Conservation (phyloP, 305 asterid genomes). For the Caryopteris hybrid region DNA sequence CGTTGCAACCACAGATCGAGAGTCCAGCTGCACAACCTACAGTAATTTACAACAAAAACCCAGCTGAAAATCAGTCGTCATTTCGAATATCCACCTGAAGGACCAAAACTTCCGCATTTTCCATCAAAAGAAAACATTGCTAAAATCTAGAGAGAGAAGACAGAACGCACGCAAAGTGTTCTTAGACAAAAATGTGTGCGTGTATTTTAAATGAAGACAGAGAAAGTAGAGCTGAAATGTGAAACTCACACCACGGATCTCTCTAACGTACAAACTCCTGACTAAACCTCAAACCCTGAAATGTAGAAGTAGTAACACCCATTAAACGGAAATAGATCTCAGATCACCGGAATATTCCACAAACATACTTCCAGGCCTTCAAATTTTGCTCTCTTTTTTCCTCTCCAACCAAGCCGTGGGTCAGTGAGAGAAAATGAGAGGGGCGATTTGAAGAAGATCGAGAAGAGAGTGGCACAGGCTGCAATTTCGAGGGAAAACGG, state of each 20-base stretch:
- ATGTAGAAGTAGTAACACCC: constrained; percentile 7
- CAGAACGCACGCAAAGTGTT: constrained; percentile 6
- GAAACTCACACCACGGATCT: constrained; percentile 26
- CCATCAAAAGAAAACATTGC: neutral
- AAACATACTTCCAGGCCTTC: neutral
- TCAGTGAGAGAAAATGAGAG: constrained; percentile 19
- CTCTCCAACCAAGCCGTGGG: constrained; percentile 28
- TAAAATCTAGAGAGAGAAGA: constrained; percentile 14
- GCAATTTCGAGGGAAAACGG: constrained; percentile 30
- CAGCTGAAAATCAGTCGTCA: constrained; percentile 40
- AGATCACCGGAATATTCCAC: constrained; percentile 27
- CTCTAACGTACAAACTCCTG: constrained; percentile 4
- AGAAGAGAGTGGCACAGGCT: constrained; percentile 28
- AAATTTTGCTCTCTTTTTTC: neutral
- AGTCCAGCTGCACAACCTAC: constrained; percentile 28
- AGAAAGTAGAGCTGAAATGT: constrained; percentile 12
- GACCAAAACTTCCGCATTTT: neutral
- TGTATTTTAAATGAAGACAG: neutral
- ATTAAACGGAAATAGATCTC: constrained; percentile 28
- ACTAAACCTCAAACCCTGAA: constrained; percentile 8
- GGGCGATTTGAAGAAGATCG: constrained; percentile 25
- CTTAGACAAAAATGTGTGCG: neutral
- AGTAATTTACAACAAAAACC: constrained; percentile 19
- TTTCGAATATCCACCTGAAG: constrained; percentile 19
- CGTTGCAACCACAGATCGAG: constrained; percentile 41